These are phyloP conservation scores for Plicaturopsis crispa DNA, from an alignment of 768 basidiomycete genomes.

Conservation along the genomic window DNA sequence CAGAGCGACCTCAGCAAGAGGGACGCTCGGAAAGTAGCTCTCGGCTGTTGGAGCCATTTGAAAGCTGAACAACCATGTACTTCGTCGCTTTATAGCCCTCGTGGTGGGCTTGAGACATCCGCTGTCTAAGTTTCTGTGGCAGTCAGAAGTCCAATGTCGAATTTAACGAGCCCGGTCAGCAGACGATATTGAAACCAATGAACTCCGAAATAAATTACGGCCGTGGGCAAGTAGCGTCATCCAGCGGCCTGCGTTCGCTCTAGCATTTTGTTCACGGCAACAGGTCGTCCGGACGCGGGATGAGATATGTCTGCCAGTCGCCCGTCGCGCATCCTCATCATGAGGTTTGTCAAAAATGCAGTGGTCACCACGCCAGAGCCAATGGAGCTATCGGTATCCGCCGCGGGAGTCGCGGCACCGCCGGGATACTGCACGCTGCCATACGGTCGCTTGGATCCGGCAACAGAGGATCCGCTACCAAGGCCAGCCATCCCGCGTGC, in stretches of 20 bases:
- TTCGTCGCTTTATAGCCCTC: no score
- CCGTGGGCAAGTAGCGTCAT: conserved; percentile 15
- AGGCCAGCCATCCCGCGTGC: conserved; percentile 8
- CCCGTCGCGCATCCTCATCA: conserved; percentile 63
- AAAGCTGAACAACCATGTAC: no score
- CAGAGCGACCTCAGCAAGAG: no score
- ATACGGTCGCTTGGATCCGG: conserved; percentile 6
- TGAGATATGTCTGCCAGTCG: conserved; percentile 50
- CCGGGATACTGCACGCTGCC: conserved; percentile 14
- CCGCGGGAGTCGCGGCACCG: conserved; percentile 19
- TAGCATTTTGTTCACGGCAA: conserved; percentile 63
- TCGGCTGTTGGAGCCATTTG: no score
- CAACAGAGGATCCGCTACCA: not conserved
- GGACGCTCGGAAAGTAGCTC: no score
- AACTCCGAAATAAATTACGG: no score
- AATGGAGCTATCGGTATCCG: conserved; percentile 9
- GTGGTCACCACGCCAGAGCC: conserved; percentile 49
- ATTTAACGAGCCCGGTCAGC: no score
- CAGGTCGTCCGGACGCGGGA: conserved; percentile 38
- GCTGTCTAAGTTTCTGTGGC: no score
- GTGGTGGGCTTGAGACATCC: no score
- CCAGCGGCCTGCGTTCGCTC: conserved; percentile 66
- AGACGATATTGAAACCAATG: no score
- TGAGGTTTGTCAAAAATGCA: conserved; percentile 41
- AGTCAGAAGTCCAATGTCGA: not conserved